Evolutionary conservation across 371 early-diverging fungal species (phyloP).

Genomic region (Rhizopus delemar): DNA sequence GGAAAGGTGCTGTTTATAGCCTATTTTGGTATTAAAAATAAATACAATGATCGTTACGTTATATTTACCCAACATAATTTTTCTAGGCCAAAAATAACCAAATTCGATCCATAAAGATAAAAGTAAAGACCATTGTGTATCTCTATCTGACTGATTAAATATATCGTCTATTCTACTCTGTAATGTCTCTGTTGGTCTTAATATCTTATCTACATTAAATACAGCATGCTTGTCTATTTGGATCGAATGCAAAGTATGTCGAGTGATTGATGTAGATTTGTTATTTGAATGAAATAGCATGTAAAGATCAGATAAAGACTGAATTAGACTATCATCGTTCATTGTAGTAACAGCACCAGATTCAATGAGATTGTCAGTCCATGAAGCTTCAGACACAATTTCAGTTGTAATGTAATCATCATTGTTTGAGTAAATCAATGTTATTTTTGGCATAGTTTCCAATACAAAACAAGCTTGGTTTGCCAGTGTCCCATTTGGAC

Average conservation of each 20-base stretch:
- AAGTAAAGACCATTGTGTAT: constrained; percentile 29
- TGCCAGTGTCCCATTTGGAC: constrained; percentile 36
- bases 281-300: constrained; percentile 32
- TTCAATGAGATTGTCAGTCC: constrained; percentile 36
- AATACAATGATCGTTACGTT: not conserved
- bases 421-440: constrained; percentile 23
- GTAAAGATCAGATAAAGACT: constrained; percentile 35
- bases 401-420: constrained; percentile 17
- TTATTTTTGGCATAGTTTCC: constrained; percentile 1
- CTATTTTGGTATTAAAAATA: constrained; percentile 2
- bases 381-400: constrained; percentile 39
- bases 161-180: constrained; percentile 26
- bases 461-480: constrained; percentile 36
- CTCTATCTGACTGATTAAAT: constrained; percentile 7
- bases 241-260: constrained; percentile 24
- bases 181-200: constrained; percentile 31
- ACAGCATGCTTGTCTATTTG: constrained; percentile 38
- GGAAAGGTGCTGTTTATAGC: constrained; percentile 11
- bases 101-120: constrained; percentile 35
- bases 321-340: constrained; percentile 37
- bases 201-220: constrained; percentile 34
- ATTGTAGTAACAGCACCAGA: constrained; percentile 33
- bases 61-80: constrained; percentile 28
- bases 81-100: constrained; percentile 53
- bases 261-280: constrained; percentile 7